Conservation (phyloP, 768 basidiomycete genomes). For the Termitomyces sp. region DNA sequence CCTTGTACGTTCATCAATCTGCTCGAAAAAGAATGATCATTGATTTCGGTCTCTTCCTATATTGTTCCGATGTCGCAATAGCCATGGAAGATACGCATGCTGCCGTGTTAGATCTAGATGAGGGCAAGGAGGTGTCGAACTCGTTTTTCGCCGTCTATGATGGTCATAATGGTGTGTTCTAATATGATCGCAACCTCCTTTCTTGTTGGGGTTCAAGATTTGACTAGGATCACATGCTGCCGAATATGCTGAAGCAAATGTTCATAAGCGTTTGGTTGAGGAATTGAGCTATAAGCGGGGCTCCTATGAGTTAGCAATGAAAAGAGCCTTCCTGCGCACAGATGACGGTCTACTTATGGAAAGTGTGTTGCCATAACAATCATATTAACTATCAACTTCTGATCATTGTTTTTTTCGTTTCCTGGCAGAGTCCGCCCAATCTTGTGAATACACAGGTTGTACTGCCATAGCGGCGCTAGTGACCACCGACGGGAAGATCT, state of each 20-base stretch:
- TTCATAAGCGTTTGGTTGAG: slow-evolving; percentile 70
- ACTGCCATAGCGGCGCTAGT: slow-evolving; percentile 89
- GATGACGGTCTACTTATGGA: slow-evolving; percentile 83
- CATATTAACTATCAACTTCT: slow-evolving; percentile 8
- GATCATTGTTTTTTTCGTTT: slow-evolving; percentile 5
- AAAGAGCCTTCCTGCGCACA: slow-evolving; percentile 85
- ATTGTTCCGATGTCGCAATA: slow-evolving; percentile 25
- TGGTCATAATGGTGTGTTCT: slow-evolving; percentile 84
- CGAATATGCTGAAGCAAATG: slow-evolving; percentile 76
- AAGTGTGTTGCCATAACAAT: slow-evolving; percentile 39
- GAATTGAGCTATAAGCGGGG: slow-evolving; percentile 68
- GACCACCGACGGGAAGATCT: slow-evolving; percentile 72
- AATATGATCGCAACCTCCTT: neutral
- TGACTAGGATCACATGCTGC: slow-evolving; percentile 74
- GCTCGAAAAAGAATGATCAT: neutral
- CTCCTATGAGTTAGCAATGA: slow-evolving; percentile 73
- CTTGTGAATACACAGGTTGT: slow-evolving; percentile 90
- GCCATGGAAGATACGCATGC: slow-evolving; percentile 98
- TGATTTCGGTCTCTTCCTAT: neutral
- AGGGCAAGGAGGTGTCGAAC: slow-evolving; percentile 41
- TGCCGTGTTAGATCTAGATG: slow-evolving; percentile 64
- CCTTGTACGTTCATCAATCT: slow-evolving; percentile 64
- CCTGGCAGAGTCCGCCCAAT: slow-evolving; percentile 70
- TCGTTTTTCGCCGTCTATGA: slow-evolving; percentile 97
- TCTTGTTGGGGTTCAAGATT: slow-evolving; percentile 8